Evolutionary conservation across 1,284 basidiomycete species (phyloP), one percentile per base, ranked within the genome.

Genomic region (Microbotryum scabiosae): DNA sequence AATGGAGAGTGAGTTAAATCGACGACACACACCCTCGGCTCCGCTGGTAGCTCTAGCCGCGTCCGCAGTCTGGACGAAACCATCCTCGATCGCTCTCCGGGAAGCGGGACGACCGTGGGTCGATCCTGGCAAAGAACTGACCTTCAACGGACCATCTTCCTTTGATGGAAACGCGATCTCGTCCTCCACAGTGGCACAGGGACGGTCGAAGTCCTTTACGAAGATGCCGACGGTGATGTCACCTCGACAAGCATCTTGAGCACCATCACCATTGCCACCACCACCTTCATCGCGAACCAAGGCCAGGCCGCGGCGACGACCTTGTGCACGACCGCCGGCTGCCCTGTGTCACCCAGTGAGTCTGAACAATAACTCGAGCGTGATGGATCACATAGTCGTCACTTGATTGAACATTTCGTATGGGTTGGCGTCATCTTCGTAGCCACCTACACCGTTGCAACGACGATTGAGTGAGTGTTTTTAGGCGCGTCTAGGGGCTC

Each of bases 301-400:
- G 57, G 25, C 49, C 53, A 18, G 44, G 28, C 14, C 26, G 30
- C 20, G 23, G 21, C n/a, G 21, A 54, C 21, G 23, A 16, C 20
- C 8, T 4, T 21, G 6, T 67, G 65, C 36, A 67, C 65, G 8
- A 64, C 62, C 6, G 62, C 45, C 2, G 62, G 62, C 12, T 67
- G 65, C 54, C 55, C 62, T 20, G 51, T 52, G 5, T 28, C 12
- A n/a, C 65, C 65, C 16, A 62, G 56, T 54, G n/a, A 51, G 43
- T 53, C 16, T 21, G 7, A 20, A 9, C 6, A 5, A 16, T 23
- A 8, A 12, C 9, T 25, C 41, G 55, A 30, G 32, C 48, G 30
- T 12, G 36, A 56, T 36, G 48, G 28, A 16, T 18, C 36, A 3
- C 5, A 23, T 1, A 23, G 12, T 48, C 36, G 41, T 16, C 21